Evolutionary conservation across 805 yeast genomes (phyloP), one percentile per base, ranked within the genome.

Genomic region (Hanseniaspora taiwanica): DNA sequence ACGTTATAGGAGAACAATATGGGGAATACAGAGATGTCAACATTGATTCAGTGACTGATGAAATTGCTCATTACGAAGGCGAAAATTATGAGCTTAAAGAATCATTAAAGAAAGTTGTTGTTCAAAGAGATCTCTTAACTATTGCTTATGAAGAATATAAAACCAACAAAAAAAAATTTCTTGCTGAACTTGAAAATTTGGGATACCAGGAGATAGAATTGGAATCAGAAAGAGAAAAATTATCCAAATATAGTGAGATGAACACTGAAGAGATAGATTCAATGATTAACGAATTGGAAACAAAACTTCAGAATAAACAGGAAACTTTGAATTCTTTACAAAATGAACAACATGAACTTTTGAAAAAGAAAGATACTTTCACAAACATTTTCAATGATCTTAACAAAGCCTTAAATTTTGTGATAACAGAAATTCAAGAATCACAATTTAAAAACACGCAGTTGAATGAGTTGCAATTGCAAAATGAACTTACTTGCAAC

Each of bases 111-210:
- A 64, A 66, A 44, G 79, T 78, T 45, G 68, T 64, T 36, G 56
- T 69, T 2, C 91, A 83, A 53, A 83, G 81, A 50, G 55, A 65
- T 10, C 60, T n/a, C n/a, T n/a, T 81, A 37, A 69, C 79, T 0
- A 50, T 61, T 10, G 85, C 79, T 46, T 83, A 80, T 52, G 64
- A 68, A 19, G 69, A 66, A 35, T 82, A 82, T 58, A 79, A 76
- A 56, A 59, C 66, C 14, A 76, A 76, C 38, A 83, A 82, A 54
- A 59, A 64, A n/a, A 58, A 70, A 32, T 54, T 80, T 40, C 65
- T 77, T 14, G 71, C 71, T 36, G 71, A 73, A 41, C 56, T 80
- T 7, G 84, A 81, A 47, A 77, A 76, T 44, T 69, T 71, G 41
- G 74, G 72, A 42, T 76, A 72, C 42, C 57, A 76, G 34, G 61